Percentiles rank a stretch among this genome's conserved stretches.
Evolutionary conservation across 1,284 basidiomycete genomes (phyloP).

Genomic region (Rhodotorula sp.): DNA sequence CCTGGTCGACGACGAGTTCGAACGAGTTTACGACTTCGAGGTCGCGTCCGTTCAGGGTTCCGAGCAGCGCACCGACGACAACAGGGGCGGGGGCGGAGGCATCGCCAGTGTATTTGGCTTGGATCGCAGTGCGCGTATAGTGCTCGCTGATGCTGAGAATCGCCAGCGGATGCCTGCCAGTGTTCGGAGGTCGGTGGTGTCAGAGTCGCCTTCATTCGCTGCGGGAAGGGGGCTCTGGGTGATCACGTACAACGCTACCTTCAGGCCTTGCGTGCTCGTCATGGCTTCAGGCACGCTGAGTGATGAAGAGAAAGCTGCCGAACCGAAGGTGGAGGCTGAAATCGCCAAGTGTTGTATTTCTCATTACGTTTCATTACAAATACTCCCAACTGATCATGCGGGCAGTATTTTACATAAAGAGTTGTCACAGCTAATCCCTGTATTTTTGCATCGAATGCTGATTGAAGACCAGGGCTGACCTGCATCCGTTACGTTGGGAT

Average conservation of each 20-base stretch:
- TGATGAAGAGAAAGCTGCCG: too few species aligned
- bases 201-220: background rate
- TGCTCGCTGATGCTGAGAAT: slow-evolving; percentile 97
- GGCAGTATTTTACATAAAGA: too few species aligned
- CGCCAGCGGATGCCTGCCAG: slow-evolving; percentile 79
- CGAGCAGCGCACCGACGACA: slow-evolving; percentile 93
- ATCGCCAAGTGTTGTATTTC: too few species aligned
- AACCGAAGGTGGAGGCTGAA: too few species aligned
- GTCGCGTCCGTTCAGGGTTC: slow-evolving; percentile 87
- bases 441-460: too few species aligned
- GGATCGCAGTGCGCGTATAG: slow-evolving; percentile 76
- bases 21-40: slow-evolving; percentile 96
- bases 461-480: too few species aligned
- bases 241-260: slow-evolving; percentile 24
- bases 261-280: slow-evolving; percentile 20
- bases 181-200: too few species aligned
- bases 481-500: too few species aligned
- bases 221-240: too few species aligned
- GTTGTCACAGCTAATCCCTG: too few species aligned
- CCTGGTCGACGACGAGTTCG: slow-evolving; percentile 66
- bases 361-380: too few species aligned
- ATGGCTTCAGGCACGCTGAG: background rate
- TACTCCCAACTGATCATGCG: too few species aligned
- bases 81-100: background rate
- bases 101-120: slow-evolving; percentile 47